Evolutionary conservation across 2,329 filamentous ascomycete species (phyloP), one percentile per base, ranked within the genome.

Genomic region (Bipolaris sorokiniana): DNA sequence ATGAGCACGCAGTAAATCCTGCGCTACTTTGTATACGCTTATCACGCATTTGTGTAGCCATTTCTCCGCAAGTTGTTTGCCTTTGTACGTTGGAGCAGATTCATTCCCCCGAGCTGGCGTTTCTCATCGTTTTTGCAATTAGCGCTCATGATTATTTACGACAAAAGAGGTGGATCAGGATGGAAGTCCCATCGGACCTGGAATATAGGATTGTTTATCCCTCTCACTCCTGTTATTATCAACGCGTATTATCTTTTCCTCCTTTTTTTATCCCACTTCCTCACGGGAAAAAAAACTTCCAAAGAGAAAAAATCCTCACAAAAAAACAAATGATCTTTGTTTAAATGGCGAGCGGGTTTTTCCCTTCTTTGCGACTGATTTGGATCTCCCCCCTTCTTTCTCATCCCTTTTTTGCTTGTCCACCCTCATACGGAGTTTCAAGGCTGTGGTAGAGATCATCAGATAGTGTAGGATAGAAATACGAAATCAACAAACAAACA

Each of bases 371-470:
- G 61, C 54, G 51, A 63, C 67, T 69, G 68, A 64, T 68, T 72
- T 65, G 38, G 64, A 70, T 69, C 68, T 73, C 72, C 72, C 72
- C 72, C 72, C 67, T 68, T 42, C 11, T 68, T 34, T 18, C 59
- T 67, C 53, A 50, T 58, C 53, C 51, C 58, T 65, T 47, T 58
- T 26, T 26, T 7, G 10, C 23, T 38, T 16, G n/a, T 16, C 15
- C 31, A 10, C 38, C 42, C 56, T 59, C 56, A 31, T 55, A 48
- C 52, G 57, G 58, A 64, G 63, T 64, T 53, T 53, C 34, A 44
- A 64, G 62, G 69, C 60, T 56, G 61, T 55, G 70, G 70, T 72
- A 65, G 71, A 74, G 70, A 58, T 72, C 68, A 61, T 71, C 68
- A 72, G 64, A 68, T 69, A 72, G 61, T 72, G 65, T 70, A 72